Evolutionary conservation across 805 yeast genomes (phyloP), one percentile per base, ranked within the genome.

Genomic region (Teunomyces stri): DNA sequence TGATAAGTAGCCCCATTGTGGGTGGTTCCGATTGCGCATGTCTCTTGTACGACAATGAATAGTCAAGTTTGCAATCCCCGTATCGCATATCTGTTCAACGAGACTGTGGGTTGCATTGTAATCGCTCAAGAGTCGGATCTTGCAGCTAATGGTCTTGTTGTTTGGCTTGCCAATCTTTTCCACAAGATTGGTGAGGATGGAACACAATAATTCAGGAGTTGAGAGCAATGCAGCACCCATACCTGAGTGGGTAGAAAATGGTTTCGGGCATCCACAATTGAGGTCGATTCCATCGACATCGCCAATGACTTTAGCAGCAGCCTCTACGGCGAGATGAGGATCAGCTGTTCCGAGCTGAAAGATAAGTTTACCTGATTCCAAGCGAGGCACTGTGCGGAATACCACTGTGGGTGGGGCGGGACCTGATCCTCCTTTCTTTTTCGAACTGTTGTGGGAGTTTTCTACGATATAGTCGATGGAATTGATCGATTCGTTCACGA

Each of bases 231-330:
- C 97, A 2, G 98, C 96, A 4, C 99, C 99, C 98, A 94, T 94
- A 0, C 99, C 99, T 0, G 95, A 76, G 65, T 94, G 99, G 2
- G 90, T 77, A 1, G 96, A 87, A 59, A 94, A 94, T 55, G 90
- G 97, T 63, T 92, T 94, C 3, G 99, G 99, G 68, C 99, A 94
- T 4, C 99, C 99, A 25, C 96, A 89, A 64, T 94, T 94, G 48
- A 94, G 76, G 62, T 94, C 99, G 4, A 94, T 86, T 6, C 96
- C 98, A 52, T 82, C 90, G 2, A 94, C 98, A 64, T 94, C 98
- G 1, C 74, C 60, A 6, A 91, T 89, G 3, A 94, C 87, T 37
- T 84, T 75, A 45, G 78, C 69, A 0, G 96, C 97, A 1, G 97
- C 99, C 51, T 85, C 72, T 1, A 90, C 96, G 0, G 99, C 99